Conservation (phyloP, 2,329 filamentous ascomycete species). For the Penicillium sp. region DNA sequence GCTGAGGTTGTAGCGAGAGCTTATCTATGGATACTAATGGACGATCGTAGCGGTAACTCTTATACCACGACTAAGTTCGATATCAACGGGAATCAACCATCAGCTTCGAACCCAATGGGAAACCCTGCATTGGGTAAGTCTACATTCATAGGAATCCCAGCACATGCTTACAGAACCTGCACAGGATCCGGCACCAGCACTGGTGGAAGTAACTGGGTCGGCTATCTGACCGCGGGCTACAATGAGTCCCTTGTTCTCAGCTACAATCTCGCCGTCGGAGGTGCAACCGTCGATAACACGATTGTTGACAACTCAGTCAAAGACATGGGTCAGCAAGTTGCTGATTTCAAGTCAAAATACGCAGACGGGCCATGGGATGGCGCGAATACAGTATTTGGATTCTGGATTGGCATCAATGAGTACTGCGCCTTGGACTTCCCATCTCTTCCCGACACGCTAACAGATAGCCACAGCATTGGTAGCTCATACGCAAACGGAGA, state of each 20-base stretch:
- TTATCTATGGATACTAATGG: not conserved
- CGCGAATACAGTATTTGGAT: slow-evolving; percentile 25
- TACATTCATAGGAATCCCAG: too few relatives aligned
- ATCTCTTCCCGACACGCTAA: not conserved
- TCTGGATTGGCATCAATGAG: slow-evolving; percentile 37
- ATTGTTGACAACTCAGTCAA: slow-evolving; percentile 50
- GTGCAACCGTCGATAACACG: slow-evolving; percentile 49
- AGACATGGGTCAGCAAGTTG: slow-evolving; percentile 47
- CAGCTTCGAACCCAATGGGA: slow-evolving; percentile 52
- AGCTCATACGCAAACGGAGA: slow-evolving; percentile 27
- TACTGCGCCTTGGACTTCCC: slow-evolving; percentile 8
- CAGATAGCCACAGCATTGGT: slow-evolving; percentile 18
- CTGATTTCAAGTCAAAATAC: slow-evolving; percentile 41
- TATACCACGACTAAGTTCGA: slow-evolving; percentile 58
- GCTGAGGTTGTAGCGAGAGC: too few relatives aligned
- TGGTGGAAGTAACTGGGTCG: slow-evolving; percentile 51
- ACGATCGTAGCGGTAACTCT: slow-evolving; percentile 48
- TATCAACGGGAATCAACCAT: slow-evolving; percentile 48
- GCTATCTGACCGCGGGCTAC: slow-evolving; percentile 44
- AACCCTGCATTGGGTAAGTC: slow-evolving; percentile 47
- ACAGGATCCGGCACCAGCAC: slow-evolving; percentile 47
- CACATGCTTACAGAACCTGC: too few relatives aligned
- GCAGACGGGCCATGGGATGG: slow-evolving; percentile 28
- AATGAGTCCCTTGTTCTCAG: slow-evolving; percentile 46
- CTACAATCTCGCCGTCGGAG: slow-evolving; percentile 53